A percentile compares a stretch with the other conserved stretches of the same genome.
These are phyloP conservation scores for Alternaria arbusti DNA, from an alignment of 2,329 filamentous ascomycete species.

Conservation along the genomic window DNA sequence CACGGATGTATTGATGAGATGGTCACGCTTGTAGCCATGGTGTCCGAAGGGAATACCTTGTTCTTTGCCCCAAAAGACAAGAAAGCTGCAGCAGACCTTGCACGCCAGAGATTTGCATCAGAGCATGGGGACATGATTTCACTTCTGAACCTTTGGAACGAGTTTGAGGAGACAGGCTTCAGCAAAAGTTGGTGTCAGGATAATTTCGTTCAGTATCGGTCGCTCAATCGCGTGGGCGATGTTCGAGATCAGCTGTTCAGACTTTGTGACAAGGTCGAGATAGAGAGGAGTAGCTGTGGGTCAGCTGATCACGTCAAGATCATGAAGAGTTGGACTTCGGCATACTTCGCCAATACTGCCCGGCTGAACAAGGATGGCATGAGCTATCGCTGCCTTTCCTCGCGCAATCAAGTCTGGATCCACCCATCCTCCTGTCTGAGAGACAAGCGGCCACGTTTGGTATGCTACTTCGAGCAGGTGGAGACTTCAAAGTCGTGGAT, in stretches of 20 bases:
- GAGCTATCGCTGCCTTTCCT: conserved; percentile 82
- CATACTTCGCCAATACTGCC: conserved; percentile 94
- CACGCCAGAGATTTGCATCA: conserved; percentile 62
- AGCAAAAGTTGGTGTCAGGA: conserved; percentile 86
- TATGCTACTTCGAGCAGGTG: conserved; percentile 85
- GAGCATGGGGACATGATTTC: conserved; percentile 91
- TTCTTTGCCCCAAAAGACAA: too few species aligned
- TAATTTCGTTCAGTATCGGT: conserved; percentile 91
- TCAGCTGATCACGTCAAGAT: conserved; percentile 77
- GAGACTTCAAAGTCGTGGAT: conserved; percentile 92
- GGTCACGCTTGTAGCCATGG: conserved; percentile 74
- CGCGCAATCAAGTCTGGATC: conserved; percentile 89
- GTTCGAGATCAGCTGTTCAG: conserved; percentile 91
- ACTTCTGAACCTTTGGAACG: conserved; percentile 90
- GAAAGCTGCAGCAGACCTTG: conserved; percentile 93
- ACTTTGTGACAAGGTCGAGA: conserved; percentile 91
- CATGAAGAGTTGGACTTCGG: conserved; percentile 84
- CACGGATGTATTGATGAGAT: conserved; percentile 95
- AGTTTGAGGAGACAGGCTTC: conserved; percentile 94
- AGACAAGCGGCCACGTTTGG: conserved; percentile 80
- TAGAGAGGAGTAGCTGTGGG: conserved; percentile 71
- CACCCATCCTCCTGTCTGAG: conserved; percentile 76
- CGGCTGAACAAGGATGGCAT: conserved; percentile 82
- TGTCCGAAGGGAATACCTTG: too few species aligned
- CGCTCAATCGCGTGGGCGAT: conserved; percentile 85